Evolutionary conservation across 495 filamentous ascomycete genomes (phyloP), one percentile per base, ranked within the genome.

Genomic region (Podospora tetraspora): DNA sequence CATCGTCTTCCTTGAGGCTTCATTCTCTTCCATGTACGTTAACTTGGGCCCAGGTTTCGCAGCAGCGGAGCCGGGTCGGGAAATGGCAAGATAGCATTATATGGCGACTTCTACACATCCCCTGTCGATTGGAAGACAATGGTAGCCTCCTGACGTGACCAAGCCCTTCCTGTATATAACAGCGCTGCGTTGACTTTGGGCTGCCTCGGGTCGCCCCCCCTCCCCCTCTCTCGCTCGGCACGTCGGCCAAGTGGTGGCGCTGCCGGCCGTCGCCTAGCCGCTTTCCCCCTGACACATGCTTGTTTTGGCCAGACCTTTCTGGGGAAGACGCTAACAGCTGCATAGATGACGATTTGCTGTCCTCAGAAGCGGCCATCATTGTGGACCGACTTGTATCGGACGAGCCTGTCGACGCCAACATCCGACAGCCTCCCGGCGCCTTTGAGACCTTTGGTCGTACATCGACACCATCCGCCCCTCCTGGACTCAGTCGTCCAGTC

Each of bases 11-110:
- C 80, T 75, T 73, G 84, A 84, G 85, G 82, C 83, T 81, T 75
- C 59, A 25, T 66, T 30, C 16, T 27, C 43, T 59, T 79, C 85
- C 83, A 89, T 93, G 91, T 93, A 93, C 88, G 90, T 92, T 92
- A 92, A 86, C 81, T 76, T 77, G 74, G 77, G 76, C 72, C 80
- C 78, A 80, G 77, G 78, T 81, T 76, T 74, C 71, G 75, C 74
- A 78, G 78, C 71, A 72, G 66, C 69, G 73, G 76, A 77, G 72
- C 76, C 75, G 74, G 70, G 72, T 61, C 75, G 75, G 81, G 79
- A 72, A 67, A 61, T 81, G 78, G 79, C 77, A 83, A 86, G 84
- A 85, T 79, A 86, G 77, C 79, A 82, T 83, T 72, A 73, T 78
- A 66, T 68, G 74, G 70, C 75, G 78, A 76, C 75, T 79, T 76